Conservation (phyloP, 179 eudicot genomes). For the Drosera spatulata region DNA sequence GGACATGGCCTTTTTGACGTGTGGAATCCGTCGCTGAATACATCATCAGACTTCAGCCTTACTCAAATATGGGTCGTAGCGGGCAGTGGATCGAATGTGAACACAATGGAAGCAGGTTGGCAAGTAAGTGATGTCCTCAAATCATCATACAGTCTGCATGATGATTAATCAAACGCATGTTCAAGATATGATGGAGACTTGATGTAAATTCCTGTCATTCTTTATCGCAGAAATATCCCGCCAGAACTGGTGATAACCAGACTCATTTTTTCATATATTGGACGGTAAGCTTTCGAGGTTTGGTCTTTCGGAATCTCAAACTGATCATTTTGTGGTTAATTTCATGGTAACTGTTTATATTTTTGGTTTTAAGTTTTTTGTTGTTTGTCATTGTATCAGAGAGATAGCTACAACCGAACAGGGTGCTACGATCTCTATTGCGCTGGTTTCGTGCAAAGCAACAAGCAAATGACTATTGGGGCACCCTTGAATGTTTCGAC, state of each 20-base stretch:
- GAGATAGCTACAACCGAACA: background rate
- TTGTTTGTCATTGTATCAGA: background rate
- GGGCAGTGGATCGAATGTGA: background rate
- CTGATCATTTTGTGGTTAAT: no score
- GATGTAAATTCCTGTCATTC: background rate
- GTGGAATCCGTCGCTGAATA: background rate
- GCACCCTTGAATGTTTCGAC: background rate
- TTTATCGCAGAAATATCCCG: background rate
- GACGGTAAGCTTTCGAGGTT: background rate
- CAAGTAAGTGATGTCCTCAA: background rate
- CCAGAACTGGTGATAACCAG: background rate
- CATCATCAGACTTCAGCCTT: background rate
- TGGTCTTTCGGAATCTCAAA: background rate
- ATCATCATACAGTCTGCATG: background rate
- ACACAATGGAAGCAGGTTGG: slow-evolving; percentile 1
- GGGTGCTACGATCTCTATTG: background rate
- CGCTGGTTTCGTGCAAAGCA: slow-evolving; percentile 2
- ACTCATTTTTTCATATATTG: background rate
- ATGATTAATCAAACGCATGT: background rate
- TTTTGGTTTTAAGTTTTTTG: background rate
- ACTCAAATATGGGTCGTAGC: slow-evolving; percentile 1
- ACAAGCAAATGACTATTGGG: background rate
- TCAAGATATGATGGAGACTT: background rate
- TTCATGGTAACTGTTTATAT: no score
- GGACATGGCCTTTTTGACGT: background rate